A percentile compares a stretch with the other conserved stretches of the same genome.
Evolutionary conservation across 495 filamentous ascomycete genomes (phyloP).

Genomic region (Parathielavia hyrcaniae): DNA sequence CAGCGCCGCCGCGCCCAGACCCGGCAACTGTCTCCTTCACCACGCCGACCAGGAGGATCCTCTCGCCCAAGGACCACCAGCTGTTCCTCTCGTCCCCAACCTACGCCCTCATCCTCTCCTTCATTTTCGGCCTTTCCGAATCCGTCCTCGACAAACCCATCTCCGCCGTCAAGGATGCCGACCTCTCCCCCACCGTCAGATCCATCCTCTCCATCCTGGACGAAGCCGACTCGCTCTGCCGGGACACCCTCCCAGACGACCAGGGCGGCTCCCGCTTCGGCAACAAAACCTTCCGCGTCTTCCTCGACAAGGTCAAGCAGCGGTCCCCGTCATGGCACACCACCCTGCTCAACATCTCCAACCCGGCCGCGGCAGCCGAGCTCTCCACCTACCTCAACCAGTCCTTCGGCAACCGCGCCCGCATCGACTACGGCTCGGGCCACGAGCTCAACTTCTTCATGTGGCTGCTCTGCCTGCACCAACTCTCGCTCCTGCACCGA

Average conservation of each 20-base stretch:
- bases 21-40: slow-evolving; percentile 55
- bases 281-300: slow-evolving; percentile 80
- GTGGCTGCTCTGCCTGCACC: slow-evolving; percentile 86
- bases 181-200: slow-evolving; percentile 51
- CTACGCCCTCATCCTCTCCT: slow-evolving; percentile 68
- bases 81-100: slow-evolving; percentile 74
- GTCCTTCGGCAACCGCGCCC: slow-evolving; percentile 73
- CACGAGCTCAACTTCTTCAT: slow-evolving; percentile 96
- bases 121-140: slow-evolving; percentile 81
- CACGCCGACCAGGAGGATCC: slow-evolving; percentile 66
- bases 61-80: slow-evolving; percentile 72
- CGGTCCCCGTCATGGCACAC: slow-evolving; percentile 52
- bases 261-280: slow-evolving; percentile 87
- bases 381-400: slow-evolving; percentile 72
- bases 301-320: slow-evolving; percentile 66
- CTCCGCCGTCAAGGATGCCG: slow-evolving; percentile 53
- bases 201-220: slow-evolving; percentile 67
- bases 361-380: slow-evolving; percentile 55
- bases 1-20: slow-evolving; percentile 63
- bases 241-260: slow-evolving; percentile 68
- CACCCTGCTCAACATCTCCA: slow-evolving; percentile 51
- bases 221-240: slow-evolving; percentile 55
- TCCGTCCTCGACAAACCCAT: slow-evolving; percentile 69
- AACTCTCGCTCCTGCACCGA: slow-evolving; percentile 58
- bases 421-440: slow-evolving; percentile 96